Evolutionary conservation across 495 filamentous ascomycete species (phyloP).

Genomic region (Aspergillus bertholletiae): DNA sequence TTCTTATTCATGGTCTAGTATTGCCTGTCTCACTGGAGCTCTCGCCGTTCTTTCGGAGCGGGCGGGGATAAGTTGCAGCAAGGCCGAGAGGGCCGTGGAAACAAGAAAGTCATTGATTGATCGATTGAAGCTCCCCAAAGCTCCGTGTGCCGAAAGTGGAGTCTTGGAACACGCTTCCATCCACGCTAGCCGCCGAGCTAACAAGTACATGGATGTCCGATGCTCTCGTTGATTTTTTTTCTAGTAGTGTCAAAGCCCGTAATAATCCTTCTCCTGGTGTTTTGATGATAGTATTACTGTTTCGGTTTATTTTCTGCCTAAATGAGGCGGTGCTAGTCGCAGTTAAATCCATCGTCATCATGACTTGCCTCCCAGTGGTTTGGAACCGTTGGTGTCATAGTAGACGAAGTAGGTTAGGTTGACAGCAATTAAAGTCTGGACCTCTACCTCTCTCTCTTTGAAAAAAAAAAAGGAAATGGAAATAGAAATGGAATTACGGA

Average conservation of each 20-base stretch:
- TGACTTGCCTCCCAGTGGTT: neutral
- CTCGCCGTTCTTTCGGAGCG: slow-evolving; percentile 26
- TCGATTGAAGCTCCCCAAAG: slow-evolving; percentile 10
- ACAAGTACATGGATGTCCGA: neutral
- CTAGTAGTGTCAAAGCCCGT: neutral
- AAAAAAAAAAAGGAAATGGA: too few species aligned
- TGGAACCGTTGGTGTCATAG: neutral
- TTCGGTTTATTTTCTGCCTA: too few species aligned
- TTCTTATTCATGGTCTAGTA: slow-evolving; percentile 12
- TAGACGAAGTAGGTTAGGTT: neutral
- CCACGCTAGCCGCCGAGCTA: slow-evolving; percentile 4
- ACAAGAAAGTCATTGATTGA: slow-evolving; percentile 10
- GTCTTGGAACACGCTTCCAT: slow-evolving; percentile 2
- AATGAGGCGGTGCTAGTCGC: neutral
- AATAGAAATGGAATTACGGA: too few species aligned
- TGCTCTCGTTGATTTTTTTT: slow-evolving; percentile 3
- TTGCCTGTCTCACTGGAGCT: slow-evolving; percentile 3
- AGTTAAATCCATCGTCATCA: slow-evolving; percentile 2
- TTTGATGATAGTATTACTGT: too few species aligned
- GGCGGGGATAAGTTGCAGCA: slow-evolving; percentile 29
- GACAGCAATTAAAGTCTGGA: too few species aligned
- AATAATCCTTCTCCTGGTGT: too few species aligned
- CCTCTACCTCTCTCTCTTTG: too few species aligned
- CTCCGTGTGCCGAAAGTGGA: slow-evolving; percentile 20
- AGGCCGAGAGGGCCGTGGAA: slow-evolving; percentile 33